Conservation (phyloP, 106 monocot species). For the Narthecium ossifragum region DNA sequence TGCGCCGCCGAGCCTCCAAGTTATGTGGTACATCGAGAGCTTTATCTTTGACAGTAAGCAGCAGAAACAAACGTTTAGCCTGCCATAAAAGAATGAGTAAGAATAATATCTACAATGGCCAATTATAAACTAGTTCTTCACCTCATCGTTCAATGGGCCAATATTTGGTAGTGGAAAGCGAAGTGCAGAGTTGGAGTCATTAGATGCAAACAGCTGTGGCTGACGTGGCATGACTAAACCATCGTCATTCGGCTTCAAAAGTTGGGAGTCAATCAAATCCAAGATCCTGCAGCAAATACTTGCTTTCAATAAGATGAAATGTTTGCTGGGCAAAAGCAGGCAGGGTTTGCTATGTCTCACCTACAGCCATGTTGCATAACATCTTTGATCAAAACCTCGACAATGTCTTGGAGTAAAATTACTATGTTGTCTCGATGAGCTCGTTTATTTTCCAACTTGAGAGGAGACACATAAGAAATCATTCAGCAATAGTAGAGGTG, state of each 20-base stretch:
- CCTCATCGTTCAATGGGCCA: slow-evolving; percentile 41
- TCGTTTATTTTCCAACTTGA: slow-evolving; percentile 45
- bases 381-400: slow-evolving; percentile 61
- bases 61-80: slow-evolving; percentile 55
- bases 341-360: slow-evolving; percentile 16
- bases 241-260: slow-evolving; percentile 18
- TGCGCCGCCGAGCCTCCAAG: slow-evolving; percentile 61
- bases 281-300: slow-evolving; percentile 35
- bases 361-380: slow-evolving; percentile 42
- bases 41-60: slow-evolving; percentile 61
- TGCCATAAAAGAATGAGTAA: slow-evolving; percentile 15
- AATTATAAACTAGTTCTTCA: background rate
- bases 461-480: slow-evolving; percentile 2
- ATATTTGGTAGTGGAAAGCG: slow-evolving; percentile 43
- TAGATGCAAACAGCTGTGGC: slow-evolving; percentile 44
- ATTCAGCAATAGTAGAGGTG: too few relatives aligned
- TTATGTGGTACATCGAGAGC: slow-evolving; percentile 53
- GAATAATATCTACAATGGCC: background rate
- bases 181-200: slow-evolving; percentile 13
- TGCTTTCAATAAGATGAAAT: background rate
- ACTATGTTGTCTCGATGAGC: slow-evolving; percentile 30
- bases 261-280: slow-evolving; percentile 28
- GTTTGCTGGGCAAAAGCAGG: background rate
- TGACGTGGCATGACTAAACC: slow-evolving; percentile 11
- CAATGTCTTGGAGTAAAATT: slow-evolving; percentile 67